Evolutionary conservation across 495 filamentous ascomycete genomes (phyloP).

Genomic region (Echria macrotheca): DNA sequence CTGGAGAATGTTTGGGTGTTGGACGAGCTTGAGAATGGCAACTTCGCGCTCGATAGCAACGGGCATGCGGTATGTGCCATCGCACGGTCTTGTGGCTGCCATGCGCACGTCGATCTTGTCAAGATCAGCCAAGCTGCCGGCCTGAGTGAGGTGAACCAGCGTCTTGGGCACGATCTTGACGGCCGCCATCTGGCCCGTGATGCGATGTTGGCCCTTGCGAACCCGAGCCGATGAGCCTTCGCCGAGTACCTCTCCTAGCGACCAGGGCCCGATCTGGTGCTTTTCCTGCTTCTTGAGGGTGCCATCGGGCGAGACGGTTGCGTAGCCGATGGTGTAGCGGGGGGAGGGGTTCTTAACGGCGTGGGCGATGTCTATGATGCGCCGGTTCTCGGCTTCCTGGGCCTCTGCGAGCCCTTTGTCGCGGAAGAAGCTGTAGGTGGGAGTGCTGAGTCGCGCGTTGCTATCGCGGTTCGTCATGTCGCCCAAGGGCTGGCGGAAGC

Average conservation of each 20-base stretch:
- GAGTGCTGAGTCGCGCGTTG: too few species aligned
- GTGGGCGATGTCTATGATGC: too few species aligned
- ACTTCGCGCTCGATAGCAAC: slow-evolving; percentile 87
- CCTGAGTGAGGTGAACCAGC: slow-evolving; percentile 62
- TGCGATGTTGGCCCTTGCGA: slow-evolving; percentile 68
- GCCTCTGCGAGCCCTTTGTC: too few species aligned
- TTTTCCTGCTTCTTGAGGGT: slow-evolving; percentile 48
- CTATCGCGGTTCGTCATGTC: slow-evolving; percentile 44
- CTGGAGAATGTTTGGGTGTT: slow-evolving; percentile 87
- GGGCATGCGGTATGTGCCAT: slow-evolving; percentile 64
- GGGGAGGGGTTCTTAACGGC: too few species aligned
- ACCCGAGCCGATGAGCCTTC: slow-evolving; percentile 82
- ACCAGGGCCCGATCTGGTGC: slow-evolving; percentile 84
- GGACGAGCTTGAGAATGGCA: slow-evolving; percentile 90
- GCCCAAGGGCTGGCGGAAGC: slow-evolving; percentile 38
- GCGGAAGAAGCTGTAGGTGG: too few species aligned
- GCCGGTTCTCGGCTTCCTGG: too few species aligned
- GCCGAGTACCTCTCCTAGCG: slow-evolving; percentile 78
- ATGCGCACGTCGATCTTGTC: slow-evolving; percentile 44
- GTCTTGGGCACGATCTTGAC: slow-evolving; percentile 90
- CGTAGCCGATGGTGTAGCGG: too few species aligned
- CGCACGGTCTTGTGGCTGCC: slow-evolving; percentile 37
- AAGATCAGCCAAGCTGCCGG: slow-evolving; percentile 70
- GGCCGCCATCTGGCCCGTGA: slow-evolving; percentile 71
- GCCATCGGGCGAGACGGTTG: too few species aligned